Conservation (phyloP, 2,329 filamentous ascomycete genomes). For the Nakataea oryzae region DNA sequence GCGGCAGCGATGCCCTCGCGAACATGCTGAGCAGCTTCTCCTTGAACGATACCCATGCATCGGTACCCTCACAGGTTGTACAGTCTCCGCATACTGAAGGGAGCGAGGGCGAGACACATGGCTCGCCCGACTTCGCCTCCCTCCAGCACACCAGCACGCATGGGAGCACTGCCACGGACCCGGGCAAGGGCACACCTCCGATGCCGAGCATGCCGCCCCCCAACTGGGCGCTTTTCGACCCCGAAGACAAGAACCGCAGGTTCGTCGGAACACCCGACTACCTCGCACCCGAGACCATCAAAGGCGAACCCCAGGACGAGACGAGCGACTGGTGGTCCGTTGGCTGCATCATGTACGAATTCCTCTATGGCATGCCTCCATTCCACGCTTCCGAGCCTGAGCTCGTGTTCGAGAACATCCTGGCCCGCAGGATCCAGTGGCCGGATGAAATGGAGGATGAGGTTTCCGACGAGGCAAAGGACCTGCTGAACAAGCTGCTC, state of each 20-base stretch:
- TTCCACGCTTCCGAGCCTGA: slow-evolving; percentile 89
- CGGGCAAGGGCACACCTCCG: slow-evolving; percentile 49
- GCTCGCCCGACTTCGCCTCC: slow-evolving; percentile 66
- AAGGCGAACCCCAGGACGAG: slow-evolving; percentile 89
- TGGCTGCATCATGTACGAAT: slow-evolving; percentile 97
- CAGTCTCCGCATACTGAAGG: slow-evolving; percentile 64
- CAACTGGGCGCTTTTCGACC: slow-evolving; percentile 88
- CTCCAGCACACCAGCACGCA: slow-evolving; percentile 34
- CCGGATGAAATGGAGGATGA: slow-evolving; percentile 71
- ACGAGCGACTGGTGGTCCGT: slow-evolving; percentile 99
- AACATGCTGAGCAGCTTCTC: slow-evolving; percentile 75
- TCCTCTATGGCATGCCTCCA: slow-evolving; percentile 83
- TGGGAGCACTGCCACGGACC: slow-evolving; percentile 20
- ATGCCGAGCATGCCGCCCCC: slow-evolving; percentile 70
- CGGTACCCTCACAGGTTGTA: slow-evolving; percentile 29
- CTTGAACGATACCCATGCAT: slow-evolving; percentile 48
- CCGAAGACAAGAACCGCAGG: slow-evolving; percentile 80
- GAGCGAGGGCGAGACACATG: slow-evolving; percentile 52
- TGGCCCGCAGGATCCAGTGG: slow-evolving; percentile 85
- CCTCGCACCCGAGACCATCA: slow-evolving; percentile 91
- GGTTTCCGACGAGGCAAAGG: slow-evolving; percentile 79
- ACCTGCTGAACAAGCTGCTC: slow-evolving; percentile 86
- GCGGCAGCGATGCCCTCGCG: slow-evolving; percentile 74
- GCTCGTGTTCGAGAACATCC: slow-evolving; percentile 92
- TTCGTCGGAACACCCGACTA: slow-evolving; percentile 98